Evolutionary conservation across 352 stramenopile genomes (phyloP).

Genomic region (Phytophthora podocarpi): DNA sequence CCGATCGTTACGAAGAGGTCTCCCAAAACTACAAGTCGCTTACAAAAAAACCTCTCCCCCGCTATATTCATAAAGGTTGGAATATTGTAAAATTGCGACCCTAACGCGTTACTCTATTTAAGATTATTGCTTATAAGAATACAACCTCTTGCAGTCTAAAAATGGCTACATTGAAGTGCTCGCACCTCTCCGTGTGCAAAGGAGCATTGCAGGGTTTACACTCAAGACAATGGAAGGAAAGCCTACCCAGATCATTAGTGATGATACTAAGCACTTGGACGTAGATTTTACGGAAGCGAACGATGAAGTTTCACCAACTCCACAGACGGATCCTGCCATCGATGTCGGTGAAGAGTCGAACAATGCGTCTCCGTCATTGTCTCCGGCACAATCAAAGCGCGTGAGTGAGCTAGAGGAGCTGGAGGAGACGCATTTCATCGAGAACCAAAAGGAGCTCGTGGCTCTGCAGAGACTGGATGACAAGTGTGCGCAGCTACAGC

Average conservation of each 20-base stretch:
- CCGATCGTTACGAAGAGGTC: no score
- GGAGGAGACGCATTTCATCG: slow-evolving; percentile 57
- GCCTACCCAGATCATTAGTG: not conserved
- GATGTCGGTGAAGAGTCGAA: not conserved
- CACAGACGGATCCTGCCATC: slow-evolving; percentile 11
- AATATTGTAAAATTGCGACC: no score
- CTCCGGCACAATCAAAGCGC: slow-evolving; percentile 11
- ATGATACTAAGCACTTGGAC: slow-evolving; percentile 6
- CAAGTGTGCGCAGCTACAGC: slow-evolving; percentile 89
- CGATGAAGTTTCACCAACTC: slow-evolving; percentile 1
- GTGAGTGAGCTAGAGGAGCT: slow-evolving; percentile 25
- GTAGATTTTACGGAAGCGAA: not conserved
- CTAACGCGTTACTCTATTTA: no score
- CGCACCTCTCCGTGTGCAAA: slow-evolving; percentile 9
- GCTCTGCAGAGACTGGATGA: slow-evolving; percentile 91
- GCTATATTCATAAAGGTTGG: no score
- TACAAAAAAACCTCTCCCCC: no score
- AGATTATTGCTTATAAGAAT: no score
- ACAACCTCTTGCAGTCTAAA: no score
- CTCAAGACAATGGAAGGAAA: slow-evolving; percentile 15
- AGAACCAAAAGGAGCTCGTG: slow-evolving; percentile 88
- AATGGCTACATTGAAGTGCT: slow-evolving; percentile 14
- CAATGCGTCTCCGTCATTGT: slow-evolving; percentile 1
- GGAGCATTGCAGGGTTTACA: no score
- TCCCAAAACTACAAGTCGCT: no score